phyloP scores from a whole-genome alignment of 2,329 filamentous ascomycete species.

The Fusarium haematococcum region DNA sequence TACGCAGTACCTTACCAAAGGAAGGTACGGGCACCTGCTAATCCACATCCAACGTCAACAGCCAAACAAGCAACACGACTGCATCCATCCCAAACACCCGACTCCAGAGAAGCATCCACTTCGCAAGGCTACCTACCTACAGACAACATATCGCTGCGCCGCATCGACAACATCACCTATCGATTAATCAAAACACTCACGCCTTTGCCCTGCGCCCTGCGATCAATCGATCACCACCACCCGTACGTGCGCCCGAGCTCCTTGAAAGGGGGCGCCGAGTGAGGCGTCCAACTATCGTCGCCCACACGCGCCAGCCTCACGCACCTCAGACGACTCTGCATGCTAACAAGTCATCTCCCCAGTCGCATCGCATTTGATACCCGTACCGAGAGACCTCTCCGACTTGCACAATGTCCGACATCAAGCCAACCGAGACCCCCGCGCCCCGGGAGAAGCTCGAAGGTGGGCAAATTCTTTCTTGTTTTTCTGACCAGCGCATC shows the following conservation, averaged over 20 bases:
- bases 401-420: conserved; percentile 52
- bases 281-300: conserved; percentile 22
- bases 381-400: conserved; percentile 18
- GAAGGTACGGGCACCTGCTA: not conserved
- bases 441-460: conserved; percentile 81
- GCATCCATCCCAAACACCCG: conserved; percentile 25
- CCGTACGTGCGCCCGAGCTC: conserved; percentile 30
- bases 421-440: conserved; percentile 53
- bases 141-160: conserved; percentile 26
- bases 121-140: conserved; percentile 29
- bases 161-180: conserved; percentile 18
- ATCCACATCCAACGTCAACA: not conserved
- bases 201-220: conserved; percentile 13
- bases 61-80: conserved; percentile 26
- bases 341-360: conserved; percentile 19
- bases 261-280: conserved; percentile 29
- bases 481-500: not conserved
- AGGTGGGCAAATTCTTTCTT: conserved; percentile 59
- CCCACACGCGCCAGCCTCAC: conserved; percentile 29
- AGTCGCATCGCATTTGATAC: conserved; percentile 17
- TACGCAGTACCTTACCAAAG: not conserved
- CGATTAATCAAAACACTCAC: conserved; percentile 21
- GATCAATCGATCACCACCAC: not conserved
- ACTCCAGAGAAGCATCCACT: conserved; percentile 25
- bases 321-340: conserved; percentile 7